Conservation (phyloP, 345 rosid genomes). For the Conringia planisiliqua region DNA sequence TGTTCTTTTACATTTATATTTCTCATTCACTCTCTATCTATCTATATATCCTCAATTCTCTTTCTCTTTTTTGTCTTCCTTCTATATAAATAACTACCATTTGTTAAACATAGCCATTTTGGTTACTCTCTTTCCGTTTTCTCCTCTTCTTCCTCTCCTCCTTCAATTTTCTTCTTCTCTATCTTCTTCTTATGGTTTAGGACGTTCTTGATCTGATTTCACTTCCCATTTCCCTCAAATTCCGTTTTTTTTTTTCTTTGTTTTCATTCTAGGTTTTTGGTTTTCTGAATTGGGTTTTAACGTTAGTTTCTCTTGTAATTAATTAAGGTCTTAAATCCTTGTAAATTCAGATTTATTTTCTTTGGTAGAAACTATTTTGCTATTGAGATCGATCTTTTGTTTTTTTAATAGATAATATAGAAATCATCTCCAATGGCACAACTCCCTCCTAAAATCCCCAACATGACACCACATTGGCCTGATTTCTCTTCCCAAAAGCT, state of each 20-base stretch:
- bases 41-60: neutral
- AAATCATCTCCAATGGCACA: slow-evolving; percentile 56
- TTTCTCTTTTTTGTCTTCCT: neutral
- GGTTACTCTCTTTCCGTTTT: slow-evolving; percentile 23
- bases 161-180: neutral
- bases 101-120: slow-evolving; percentile 37
- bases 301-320: slow-evolving; percentile 4
- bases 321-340: neutral
- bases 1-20: slow-evolving; percentile 6
- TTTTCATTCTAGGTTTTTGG: slow-evolving; percentile 4
- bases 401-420: neutral
- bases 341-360: neutral
- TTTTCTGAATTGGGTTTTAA: slow-evolving; percentile 3
- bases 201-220: slow-evolving; percentile 13
- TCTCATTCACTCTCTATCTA: slow-evolving; percentile 4
- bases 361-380: neutral
- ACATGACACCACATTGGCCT: slow-evolving; percentile 66
- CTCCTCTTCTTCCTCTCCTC: slow-evolving; percentile 21
- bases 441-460: slow-evolving; percentile 91
- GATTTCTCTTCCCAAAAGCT: slow-evolving; percentile 50
- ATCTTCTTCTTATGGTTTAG: slow-evolving; percentile 25
- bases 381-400: neutral
- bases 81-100: slow-evolving; percentile 22
- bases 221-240: neutral
- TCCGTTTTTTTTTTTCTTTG: slow-evolving; percentile 2